Base-by-base conservation (phyloP, 805 yeast genomes). In the Saccharomyces jurei region DNA sequence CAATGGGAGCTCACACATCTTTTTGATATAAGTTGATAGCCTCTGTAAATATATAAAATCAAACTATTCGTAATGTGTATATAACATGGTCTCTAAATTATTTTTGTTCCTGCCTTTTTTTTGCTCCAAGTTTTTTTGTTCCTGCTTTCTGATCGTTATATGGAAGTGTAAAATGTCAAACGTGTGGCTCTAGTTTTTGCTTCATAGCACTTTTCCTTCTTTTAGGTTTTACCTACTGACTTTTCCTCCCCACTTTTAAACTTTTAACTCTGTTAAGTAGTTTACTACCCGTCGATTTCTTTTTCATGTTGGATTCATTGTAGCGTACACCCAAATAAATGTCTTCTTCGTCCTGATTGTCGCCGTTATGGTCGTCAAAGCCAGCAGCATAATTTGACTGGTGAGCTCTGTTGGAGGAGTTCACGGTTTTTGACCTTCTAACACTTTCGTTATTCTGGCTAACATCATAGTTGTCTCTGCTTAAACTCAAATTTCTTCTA, bases 211-310 rank as follows among this genome's bases (percentile, higher is more conserved):
- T 25, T 36, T 36, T 36, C 22, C 11, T 17, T 8, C 41, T 32
- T 32, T 6, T 32, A 4, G 4, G 17, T 17, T 14, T n/a, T 9
- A 11, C 17, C 22, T 36, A 36, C 44, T 36, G 11, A 36, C 44
- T 56, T 49, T 48, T 60, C 47, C 64, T 64, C 74, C 63, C 78
- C 46, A 89, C 96, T 71, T 88, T 88, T 73, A 91, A 79, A 74
- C 96, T 88, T 72, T 87, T 89, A 48, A 91, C 97, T 68, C 97
- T 84, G 65, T 86, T 83, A 65, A 91, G 74, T 58, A 91, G 76
- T 4, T 88, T 84, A 53, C 77, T 80, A 5, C 81, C 81, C 26
- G 69, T 60, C 0, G 70, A 64, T 47, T 58, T 63, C 58, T 68
- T 66, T 53, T 64, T 63, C 9, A 64, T 53, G 28, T 52, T 63